phyloP scores from a whole-genome alignment of 176 grass and related monocot genomes.

The Musa acuminata region DNA sequence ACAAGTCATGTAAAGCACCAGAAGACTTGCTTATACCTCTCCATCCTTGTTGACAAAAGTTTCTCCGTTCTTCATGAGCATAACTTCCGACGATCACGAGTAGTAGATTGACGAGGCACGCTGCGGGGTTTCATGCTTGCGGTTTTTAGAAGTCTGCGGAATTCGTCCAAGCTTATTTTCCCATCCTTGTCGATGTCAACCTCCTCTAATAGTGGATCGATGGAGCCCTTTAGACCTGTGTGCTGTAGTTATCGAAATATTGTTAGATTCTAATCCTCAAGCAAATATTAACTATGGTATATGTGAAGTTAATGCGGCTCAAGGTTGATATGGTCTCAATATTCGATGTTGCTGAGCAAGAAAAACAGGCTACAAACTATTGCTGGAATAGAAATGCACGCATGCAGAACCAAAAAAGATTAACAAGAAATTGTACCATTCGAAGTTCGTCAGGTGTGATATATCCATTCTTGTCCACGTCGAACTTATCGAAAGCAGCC shows the following conservation, averaged over 20 bases:
- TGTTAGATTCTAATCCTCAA: background rate
- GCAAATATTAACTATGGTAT: background rate
- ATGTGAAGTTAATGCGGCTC: background rate
- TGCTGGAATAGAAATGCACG: background rate
- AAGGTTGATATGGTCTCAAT: background rate
- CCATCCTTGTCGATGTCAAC: constrained; percentile 92
- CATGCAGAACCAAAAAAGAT: background rate
- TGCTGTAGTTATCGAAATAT: constrained; percentile 39
- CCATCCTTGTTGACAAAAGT: background rate
- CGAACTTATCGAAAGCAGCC: constrained; percentile 87
- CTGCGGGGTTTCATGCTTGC: constrained; percentile 74
- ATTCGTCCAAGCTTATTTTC: constrained; percentile 91
- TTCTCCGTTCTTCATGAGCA: background rate
- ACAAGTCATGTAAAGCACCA: background rate
- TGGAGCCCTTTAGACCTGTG: constrained; percentile 78
- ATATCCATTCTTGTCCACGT: constrained; percentile 78
- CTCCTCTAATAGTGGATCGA: constrained; percentile 71
- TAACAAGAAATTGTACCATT: constrained; percentile 39
- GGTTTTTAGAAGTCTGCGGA: constrained; percentile 83
- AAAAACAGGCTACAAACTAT: background rate
- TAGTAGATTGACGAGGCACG: constrained; percentile 23
- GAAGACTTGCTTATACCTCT: background rate
- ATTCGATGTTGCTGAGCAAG: background rate
- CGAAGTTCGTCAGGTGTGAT: constrained; percentile 88
- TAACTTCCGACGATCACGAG: background rate